Evolutionary conservation across 306 rosid species (phyloP), one percentile per base, ranked within the genome.

Genomic region (Corylus avellana): DNA sequence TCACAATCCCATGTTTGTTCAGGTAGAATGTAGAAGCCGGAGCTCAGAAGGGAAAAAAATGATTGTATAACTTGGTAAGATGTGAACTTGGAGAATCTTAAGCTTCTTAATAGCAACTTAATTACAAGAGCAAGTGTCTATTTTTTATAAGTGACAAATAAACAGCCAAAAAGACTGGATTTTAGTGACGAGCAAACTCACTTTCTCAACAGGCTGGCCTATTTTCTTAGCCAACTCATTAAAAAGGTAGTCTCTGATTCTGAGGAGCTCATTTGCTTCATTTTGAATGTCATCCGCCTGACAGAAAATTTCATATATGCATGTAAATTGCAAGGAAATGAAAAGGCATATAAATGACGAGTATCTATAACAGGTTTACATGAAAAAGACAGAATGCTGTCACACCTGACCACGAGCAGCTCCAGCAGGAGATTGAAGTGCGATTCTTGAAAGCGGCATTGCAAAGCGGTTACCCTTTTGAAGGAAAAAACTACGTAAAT

Each of bases 371-470:
- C 7, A 51, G 35, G 25, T 12, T 39, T 49, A 11, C 0, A 35
- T 3, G 51, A 64, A 4, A 4, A 73, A 16, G 75, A 74, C n/a
- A 20, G 25, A 14, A 76, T 0, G 79, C 64, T 62, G 50, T 37
- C 77, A 73, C 84, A 93, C 99, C 98, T 89, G 99, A 66, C 99
- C 99, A 39, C 97, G 97, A 70, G 99, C 99, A 82, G 94, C 82
- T 77, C 98, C 99, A 5, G 91, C 98, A 46, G 96, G 98, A 78
- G 99, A 85, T 71, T 91, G 90, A 71, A 95, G 81, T 4, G 93
- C 87, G 71, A 95, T 82, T 86, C 96, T 91, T 83, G 98, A 82
- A 35, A 90, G 90, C 83, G 98, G 97, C 98, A 91, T 95, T 75
- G 97, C 83, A 79, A 49, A 82, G 51, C 98, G 99, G 70, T 86